These are phyloP conservation scores for Breviolum minutum DNA, from an alignment of 73 alveolate species.

Conservation along the genomic window DNA sequence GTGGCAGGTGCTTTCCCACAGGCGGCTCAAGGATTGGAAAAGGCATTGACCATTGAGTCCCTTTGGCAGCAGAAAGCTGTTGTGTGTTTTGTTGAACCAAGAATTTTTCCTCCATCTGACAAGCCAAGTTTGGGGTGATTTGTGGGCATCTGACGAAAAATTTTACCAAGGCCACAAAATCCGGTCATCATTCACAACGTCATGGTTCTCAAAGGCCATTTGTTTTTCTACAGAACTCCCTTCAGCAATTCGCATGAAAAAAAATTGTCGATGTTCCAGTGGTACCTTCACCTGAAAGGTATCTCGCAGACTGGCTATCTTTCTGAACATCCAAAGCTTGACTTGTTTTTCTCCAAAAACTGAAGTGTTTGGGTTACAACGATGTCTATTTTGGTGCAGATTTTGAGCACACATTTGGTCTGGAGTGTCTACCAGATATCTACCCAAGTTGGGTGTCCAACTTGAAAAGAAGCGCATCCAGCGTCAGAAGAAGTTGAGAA, in stretches of 20 bases:
- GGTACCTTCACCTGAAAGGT: background rate
- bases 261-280: background rate
- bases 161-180: conserved; percentile 42
- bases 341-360: conserved; percentile 64
- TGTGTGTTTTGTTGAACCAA: too few relatives aligned
- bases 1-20: conserved; percentile 86
- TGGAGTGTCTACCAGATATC: too few relatives aligned
- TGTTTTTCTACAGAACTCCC: background rate
- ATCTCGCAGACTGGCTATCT: conserved; percentile 39
- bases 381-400: background rate
- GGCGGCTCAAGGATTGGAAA: conserved; percentile 83
- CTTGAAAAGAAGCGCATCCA: too few relatives aligned
- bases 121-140: too few relatives aligned
- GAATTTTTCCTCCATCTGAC: too few relatives aligned
- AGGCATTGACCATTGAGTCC: conserved; percentile 54
- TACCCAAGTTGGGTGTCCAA: too few relatives aligned
- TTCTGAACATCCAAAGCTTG: conserved; percentile 45
- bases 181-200: conserved; percentile 59
- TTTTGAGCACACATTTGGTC: background rate
- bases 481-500: background rate
- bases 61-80: too few relatives aligned
- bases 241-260: background rate
- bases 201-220: conserved; percentile 65
- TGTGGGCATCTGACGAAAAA: background rate
- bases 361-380: background rate